phyloP scores from a whole-genome alignment of 371 early-diverging fungal genomes.

The Mucor piriformis region DNA sequence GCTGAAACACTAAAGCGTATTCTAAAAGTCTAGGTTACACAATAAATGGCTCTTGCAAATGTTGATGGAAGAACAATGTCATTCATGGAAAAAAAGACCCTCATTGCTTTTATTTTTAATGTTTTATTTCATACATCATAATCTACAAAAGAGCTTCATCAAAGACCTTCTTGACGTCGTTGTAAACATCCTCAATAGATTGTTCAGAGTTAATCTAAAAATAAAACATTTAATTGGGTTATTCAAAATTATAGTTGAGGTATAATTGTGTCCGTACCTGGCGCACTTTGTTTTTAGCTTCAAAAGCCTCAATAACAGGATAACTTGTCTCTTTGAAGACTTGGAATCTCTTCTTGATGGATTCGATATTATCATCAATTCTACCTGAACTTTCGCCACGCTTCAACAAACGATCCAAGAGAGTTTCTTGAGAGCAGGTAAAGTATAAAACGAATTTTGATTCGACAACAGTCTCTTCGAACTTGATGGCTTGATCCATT shows the following conservation, averaged over 20 bases:
- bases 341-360: slow-evolving; percentile 91
- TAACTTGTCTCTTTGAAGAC: slow-evolving; percentile 80
- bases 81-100: neutral
- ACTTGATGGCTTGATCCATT: slow-evolving; percentile 89
- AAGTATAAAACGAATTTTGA: slow-evolving; percentile 79
- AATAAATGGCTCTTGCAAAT: too few relatives aligned
- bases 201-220: slow-evolving; percentile 58
- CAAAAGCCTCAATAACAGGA: slow-evolving; percentile 87
- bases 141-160: slow-evolving; percentile 22
- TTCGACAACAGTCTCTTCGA: slow-evolving; percentile 79
- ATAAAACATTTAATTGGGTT: too few relatives aligned
- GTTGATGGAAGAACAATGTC: too few relatives aligned
- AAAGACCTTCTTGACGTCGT: slow-evolving; percentile 52
- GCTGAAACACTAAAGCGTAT: too few relatives aligned
- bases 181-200: slow-evolving; percentile 58
- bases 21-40: too few relatives aligned
- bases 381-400: slow-evolving; percentile 90
- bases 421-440: slow-evolving; percentile 84
- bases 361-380: slow-evolving; percentile 91
- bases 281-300: slow-evolving; percentile 70
- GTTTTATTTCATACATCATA: neutral
- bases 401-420: slow-evolving; percentile 82
- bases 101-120: neutral
- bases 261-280: slow-evolving; percentile 44
- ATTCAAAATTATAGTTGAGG: too few relatives aligned